Percentiles rank a stretch among this genome's conserved stretches.
Conservation (phyloP, 306 rosid species). For the Hippophae tibetana region DNA sequence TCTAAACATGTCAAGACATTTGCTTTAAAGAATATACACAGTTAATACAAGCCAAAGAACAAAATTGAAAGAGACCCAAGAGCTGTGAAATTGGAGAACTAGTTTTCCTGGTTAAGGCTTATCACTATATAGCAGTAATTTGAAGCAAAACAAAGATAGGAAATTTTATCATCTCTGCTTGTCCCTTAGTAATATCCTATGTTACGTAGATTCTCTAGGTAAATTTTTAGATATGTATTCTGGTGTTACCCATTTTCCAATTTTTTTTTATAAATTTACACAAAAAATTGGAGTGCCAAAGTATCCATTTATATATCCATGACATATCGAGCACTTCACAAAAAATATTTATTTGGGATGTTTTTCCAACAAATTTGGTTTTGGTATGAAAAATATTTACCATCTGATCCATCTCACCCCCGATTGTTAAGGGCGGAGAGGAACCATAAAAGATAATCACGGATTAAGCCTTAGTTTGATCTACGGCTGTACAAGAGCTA, state of each 20-base stretch:
- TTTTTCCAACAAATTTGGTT: background rate
- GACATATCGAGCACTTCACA: no score
- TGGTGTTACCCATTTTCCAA: no score
- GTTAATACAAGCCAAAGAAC: conserved; percentile 34
- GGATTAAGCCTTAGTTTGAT: conserved; percentile 10
- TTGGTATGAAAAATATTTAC: conserved; percentile 11
- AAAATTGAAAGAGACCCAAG: conserved; percentile 26
- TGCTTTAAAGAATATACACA: conserved; percentile 17
- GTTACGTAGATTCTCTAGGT: no score
- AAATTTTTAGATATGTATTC: no score
- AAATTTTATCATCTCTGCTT: background rate
- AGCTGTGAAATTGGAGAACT: conserved; percentile 28
- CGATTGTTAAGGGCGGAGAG: background rate
- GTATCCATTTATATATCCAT: no score
- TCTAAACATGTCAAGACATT: conserved; percentile 17
- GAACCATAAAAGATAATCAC: conserved; percentile 16
- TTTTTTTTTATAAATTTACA: background rate
- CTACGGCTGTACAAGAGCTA: conserved; percentile 16
- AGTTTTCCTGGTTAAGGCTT: conserved; percentile 8
- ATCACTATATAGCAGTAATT: background rate
- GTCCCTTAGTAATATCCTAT: no score
- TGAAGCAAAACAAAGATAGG: background rate
- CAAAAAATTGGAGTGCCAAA: no score
- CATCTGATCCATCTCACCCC: conserved; percentile 12
- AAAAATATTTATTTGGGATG: background rate